Conservation (phyloP, 495 filamentous ascomycete species). For the Lentithecium fluviatile region DNA sequence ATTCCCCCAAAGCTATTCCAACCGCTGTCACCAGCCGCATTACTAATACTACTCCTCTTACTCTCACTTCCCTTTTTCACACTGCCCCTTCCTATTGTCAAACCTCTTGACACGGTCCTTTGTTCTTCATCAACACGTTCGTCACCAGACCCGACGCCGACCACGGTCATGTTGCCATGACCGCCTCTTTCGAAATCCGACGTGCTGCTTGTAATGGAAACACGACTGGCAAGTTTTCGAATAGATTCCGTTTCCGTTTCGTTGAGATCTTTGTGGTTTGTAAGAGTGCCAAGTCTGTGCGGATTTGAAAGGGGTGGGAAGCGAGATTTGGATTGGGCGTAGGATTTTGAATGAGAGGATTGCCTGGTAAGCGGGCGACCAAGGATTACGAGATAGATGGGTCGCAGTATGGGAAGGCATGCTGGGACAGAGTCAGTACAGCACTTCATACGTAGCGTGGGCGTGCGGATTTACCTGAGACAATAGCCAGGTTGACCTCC, state of each 20-base stretch:
- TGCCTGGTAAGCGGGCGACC: neutral
- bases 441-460: neutral
- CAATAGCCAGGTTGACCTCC: conserved; percentile 30
- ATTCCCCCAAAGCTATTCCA: conserved; percentile 1
- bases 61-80: neutral
- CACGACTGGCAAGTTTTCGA: neutral
- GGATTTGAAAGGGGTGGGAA: neutral
- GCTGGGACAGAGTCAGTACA: conserved; percentile 7
- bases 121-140: no score
- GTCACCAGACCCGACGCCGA: no score
- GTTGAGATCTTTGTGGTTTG: conserved; percentile 5
- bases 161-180: no score
- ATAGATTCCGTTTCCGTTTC: neutral
- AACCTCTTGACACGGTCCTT: no score
- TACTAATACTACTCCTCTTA: neutral
- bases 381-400: conserved; percentile 23
- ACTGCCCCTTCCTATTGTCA: neutral
- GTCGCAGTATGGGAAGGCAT: conserved; percentile 32
- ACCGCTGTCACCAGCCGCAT: neutral
- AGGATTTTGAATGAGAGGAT: neutral
- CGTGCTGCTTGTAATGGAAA: no score
- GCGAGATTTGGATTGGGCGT: neutral
- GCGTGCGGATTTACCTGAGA: conserved; percentile 18
- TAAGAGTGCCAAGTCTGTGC: neutral
- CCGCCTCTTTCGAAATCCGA: no score